These are phyloP conservation scores for Termitomyces sp. DNA, from an alignment of 768 basidiomycete species.

Conservation along the genomic window DNA sequence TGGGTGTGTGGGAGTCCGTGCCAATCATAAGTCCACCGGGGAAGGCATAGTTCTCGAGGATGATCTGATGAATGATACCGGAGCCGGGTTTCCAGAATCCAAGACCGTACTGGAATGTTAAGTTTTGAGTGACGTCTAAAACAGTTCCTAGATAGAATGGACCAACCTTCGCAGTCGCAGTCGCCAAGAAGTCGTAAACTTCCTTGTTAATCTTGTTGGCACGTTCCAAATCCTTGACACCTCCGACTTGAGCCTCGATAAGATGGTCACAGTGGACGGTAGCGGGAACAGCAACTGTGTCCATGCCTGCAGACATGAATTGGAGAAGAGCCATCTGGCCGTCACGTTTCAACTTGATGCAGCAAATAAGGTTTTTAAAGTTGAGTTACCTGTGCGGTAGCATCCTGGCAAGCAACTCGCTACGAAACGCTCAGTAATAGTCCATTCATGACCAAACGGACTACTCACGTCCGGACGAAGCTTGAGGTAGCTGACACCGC, in stretches of 20 bases:
- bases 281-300: slow-evolving; percentile 94
- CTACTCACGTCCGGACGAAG: slow-evolving; percentile 90
- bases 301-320: slow-evolving; percentile 99
- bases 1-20: slow-evolving; percentile 98
- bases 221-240: slow-evolving; percentile 88
- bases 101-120: slow-evolving; percentile 73
- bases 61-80: slow-evolving; percentile 99
- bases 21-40: slow-evolving; percentile 99
- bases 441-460: not conserved
- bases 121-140: not conserved
- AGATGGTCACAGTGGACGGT: slow-evolving; percentile 99
- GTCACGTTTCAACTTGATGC: slow-evolving; percentile 26
- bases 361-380: not conserved
- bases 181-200: slow-evolving; percentile 98
- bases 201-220: slow-evolving; percentile 95
- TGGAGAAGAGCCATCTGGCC: slow-evolving; percentile 95
- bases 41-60: slow-evolving; percentile 99
- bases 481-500: slow-evolving; percentile 94
- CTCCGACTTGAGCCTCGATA: slow-evolving; percentile 95
- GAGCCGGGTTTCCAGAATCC: slow-evolving; percentile 99
- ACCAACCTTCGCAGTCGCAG: slow-evolving; percentile 84
- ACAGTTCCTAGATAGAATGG: not conserved
- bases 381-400: slow-evolving; percentile 68
- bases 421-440: slow-evolving; percentile 21
- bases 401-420: slow-evolving; percentile 91